phyloP scores from a whole-genome alignment of 371 early-diverging fungal genomes.

The Lichtheimia hyalospora region DNA sequence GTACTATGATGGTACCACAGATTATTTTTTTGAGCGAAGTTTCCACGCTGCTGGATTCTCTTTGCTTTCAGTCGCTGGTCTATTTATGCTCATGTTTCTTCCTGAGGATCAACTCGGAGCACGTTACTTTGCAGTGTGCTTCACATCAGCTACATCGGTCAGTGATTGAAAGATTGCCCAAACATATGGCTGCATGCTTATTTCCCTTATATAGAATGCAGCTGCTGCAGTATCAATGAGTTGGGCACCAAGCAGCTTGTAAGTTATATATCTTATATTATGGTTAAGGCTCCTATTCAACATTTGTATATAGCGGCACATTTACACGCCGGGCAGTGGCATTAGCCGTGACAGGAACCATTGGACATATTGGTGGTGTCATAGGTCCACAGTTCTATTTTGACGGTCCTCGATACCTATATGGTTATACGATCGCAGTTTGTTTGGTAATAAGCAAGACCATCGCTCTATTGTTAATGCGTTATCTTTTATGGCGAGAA shows the following conservation, averaged over 20 bases:
- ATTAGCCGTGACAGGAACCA: neutral
- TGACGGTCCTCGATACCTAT: neutral
- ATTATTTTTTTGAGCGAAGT: no score
- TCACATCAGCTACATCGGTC: neutral
- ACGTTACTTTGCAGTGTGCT: neutral
- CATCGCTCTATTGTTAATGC: neutral
- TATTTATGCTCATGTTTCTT: neutral
- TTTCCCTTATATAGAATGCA: no score
- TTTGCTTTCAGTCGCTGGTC: neutral
- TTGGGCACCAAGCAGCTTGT: neutral
- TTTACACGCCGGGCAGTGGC: constrained; percentile 1
- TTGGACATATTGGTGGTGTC: neutral
- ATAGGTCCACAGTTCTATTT: constrained; percentile 4
- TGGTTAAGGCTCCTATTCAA: no score
- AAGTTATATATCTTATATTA: neutral
- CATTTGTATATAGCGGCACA: no score
- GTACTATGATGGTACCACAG: no score
- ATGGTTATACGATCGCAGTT: constrained; percentile 5
- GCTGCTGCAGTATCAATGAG: no score
- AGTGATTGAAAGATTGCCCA: no score
- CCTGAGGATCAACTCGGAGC: neutral
- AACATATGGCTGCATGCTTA: no score
- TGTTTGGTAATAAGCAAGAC: neutral
- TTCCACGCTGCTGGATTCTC: no score
- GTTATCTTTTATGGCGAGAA: constrained; percentile 9